Base-by-base conservation (phyloP, 2,329 filamentous ascomycete genomes). In the Cryphonectria radicalis region DNA sequence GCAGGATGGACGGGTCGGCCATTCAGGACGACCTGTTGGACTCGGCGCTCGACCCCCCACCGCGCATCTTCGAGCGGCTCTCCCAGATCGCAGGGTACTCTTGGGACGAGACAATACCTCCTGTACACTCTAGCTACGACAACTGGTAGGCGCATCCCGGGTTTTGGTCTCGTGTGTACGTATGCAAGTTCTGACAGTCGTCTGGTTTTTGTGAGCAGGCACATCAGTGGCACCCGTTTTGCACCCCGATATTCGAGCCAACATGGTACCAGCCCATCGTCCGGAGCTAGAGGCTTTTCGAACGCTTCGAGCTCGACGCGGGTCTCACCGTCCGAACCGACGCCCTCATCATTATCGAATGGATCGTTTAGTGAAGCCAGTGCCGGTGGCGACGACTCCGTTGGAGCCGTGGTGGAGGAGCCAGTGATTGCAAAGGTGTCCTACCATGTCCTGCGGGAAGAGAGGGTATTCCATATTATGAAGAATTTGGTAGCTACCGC, bases 381-480 rank as follows among this genome's bases (percentile, higher is more conserved):
- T 55, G 25, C 28, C n/a, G 57, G 63, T 17, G 57, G 62, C 37
- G 71, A 71, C 25, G 71, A 73, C 79, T 80, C 40, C 77, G 77
- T 60, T 75, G 81, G 85, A 73, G 84, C 85, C 59, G 88, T 87
- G 73, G 77, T 89, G 62, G 91, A 89, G 81, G 86, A 90, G 73
- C 87, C 88, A 10, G 91, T 98, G 7, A 85, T 97, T 40, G 95
- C 94, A 60, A 90, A 94, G 32, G 86, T 98, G 62, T 97, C 95
- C 0, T 91, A 89, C 73, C 93, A 97, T 81, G 87, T 91, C 22
- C 84, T 97, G 67, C 90, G 95, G 10, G 89, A 98, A 76, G 95
- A 98, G 83, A 87, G 95, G 73, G 92, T 95, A 70, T 98, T 92
- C 77, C 93, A 97, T 76, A 92, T 96, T 75, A 89, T 91, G 77